phyloP scores from a whole-genome alignment of 345 rosid species.

The Clausena lansium region DNA sequence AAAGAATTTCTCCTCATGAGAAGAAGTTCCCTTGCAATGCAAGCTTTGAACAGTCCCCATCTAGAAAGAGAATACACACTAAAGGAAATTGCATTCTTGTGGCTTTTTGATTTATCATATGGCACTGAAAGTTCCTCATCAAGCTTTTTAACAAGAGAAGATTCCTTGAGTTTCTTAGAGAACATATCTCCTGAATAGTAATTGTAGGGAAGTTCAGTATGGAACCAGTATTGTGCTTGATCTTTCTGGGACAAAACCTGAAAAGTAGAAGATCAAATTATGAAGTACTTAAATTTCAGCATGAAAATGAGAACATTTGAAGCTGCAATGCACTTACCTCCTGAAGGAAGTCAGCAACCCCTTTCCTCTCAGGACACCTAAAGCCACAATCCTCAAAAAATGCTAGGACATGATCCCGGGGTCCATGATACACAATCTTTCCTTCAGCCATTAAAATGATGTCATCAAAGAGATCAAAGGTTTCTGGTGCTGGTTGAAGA shows the following conservation, averaged over 20 bases:
- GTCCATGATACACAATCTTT: conserved; percentile 47
- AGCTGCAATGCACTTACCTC: conserved; percentile 24
- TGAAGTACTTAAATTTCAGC: background rate
- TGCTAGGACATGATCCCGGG: conserved; percentile 33
- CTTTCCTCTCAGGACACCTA: conserved; percentile 50
- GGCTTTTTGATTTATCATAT: background rate
- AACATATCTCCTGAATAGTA: background rate
- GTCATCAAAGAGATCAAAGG: conserved; percentile 47
- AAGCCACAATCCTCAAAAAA: conserved; percentile 46
- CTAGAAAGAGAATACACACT: background rate
- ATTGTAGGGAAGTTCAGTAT: background rate
- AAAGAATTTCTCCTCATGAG: conserved; percentile 12
- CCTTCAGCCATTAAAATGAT: conserved; percentile 45
- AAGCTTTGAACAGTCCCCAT: conserved; percentile 1
- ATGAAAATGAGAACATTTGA: background rate
- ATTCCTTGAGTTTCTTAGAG: background rate
- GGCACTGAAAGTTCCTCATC: background rate
- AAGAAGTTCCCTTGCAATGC: conserved; percentile 13
- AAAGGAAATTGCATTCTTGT: conserved; percentile 1
- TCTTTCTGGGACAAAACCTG: background rate
- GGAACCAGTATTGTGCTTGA: background rate
- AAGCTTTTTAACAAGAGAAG: background rate
- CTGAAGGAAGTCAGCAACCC: conserved; percentile 48
- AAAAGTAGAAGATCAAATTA: background rate
- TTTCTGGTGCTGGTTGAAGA: conserved; percentile 54